These are phyloP conservation scores for Sechiopsis laciniata DNA, from an alignment of 306 rosid genomes.

Conservation along the genomic window DNA sequence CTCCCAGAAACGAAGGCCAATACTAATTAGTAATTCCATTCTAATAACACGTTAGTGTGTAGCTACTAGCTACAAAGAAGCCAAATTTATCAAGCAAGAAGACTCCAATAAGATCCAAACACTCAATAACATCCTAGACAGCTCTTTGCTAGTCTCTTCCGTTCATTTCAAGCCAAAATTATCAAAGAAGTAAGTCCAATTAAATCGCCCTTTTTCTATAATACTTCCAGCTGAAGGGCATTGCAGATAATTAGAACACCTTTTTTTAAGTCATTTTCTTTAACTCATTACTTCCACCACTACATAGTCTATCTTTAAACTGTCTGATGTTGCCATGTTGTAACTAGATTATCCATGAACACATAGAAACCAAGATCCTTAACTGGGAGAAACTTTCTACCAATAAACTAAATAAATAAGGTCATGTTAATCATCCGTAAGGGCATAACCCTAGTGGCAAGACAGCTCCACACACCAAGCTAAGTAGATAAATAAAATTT, in stretches of 20 bases:
- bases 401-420: not conserved
- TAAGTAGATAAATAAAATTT: not conserved
- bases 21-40: not conserved
- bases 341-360: conserved; percentile 1
- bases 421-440: not conserved
- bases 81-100: not conserved
- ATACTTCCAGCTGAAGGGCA: not conserved
- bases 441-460: not conserved
- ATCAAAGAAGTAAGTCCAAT: not conserved
- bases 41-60: not conserved
- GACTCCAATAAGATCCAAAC: not conserved
- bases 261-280: not conserved
- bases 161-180: not conserved
- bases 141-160: not conserved
- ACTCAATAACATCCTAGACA: not conserved
- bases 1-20: not conserved
- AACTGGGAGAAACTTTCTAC: not conserved
- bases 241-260: not conserved
- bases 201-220: not conserved
- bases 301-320: not conserved
- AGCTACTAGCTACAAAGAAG: not conserved
- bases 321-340: not conserved
- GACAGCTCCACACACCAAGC: conserved; percentile 4
- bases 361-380: not conserved
- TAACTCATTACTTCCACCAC: not conserved